Base-by-base conservation (phyloP, 345 rosid species). In the Trapa bicornis region DNA sequence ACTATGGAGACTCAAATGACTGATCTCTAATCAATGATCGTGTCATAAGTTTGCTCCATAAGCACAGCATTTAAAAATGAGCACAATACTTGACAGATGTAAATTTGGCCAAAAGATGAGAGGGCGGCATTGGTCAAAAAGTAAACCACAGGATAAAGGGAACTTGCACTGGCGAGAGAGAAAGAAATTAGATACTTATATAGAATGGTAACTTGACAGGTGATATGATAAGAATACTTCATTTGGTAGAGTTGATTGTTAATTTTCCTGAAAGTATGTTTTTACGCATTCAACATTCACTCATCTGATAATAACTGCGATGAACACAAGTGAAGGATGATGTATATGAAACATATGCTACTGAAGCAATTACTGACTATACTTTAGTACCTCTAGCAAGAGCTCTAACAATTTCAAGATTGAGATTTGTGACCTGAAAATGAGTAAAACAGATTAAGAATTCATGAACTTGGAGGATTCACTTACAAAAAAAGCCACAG, bases 361-460 rank as follows among this genome's bases (percentile, higher is more conserved):
- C 13, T 37, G 29, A 3, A 70, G n/a, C 67, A 33, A 11, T 39
- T n/a, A 33, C 32, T 6, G 37, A 38, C n/a, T 17, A 67, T 42
- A 53, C 32, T 5, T 41, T 39, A 53, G 37, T 73, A 88, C 98
- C 98, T 84, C 91, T 78, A 15, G 98, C 97, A 36, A 93, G 85
- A 41, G 90, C 90, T 81, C 97, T 83, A 71, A 93, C 97, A 71
- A 93, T 83, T 76, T 90, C 92, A 75, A 90, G 96, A 78, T 93
- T 90, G 61, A 93, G 94, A 57, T 75, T 84, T 39, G 87, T 80
- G 60, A 93, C 98, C 98, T 93, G 88, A 73, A 67, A 15, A 29
- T 43, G 2, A 43, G 70, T 64, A 47, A 60, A 72, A 38, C 37
- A 56, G 37, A 32, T 43, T 14, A 47, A 9, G 11, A 37, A 37